A percentile compares a stretch with the other conserved stretches of the same genome.
These are phyloP conservation scores for Cladochytrium replicatum DNA, from an alignment of 192 early-diverging fungal genomes.

Conservation along the genomic window DNA sequence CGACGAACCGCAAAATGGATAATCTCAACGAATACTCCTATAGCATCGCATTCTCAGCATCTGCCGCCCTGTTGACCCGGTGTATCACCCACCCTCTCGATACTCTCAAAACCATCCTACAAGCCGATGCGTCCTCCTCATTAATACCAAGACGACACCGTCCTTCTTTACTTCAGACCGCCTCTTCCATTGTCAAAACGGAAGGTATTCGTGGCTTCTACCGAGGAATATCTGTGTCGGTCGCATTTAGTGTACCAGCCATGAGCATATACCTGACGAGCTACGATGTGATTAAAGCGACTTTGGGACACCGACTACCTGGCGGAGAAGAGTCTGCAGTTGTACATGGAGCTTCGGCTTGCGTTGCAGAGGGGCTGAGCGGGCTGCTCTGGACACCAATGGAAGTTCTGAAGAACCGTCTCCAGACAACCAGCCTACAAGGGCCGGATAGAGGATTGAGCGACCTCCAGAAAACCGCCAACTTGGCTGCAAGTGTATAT, in stretches of 20 bases:
- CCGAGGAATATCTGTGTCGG: conserved; percentile 55
- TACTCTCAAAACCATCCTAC: conserved; percentile 66
- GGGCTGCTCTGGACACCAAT: conserved; percentile 76
- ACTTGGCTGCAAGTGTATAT: conserved; percentile 40
- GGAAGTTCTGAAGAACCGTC: conserved; percentile 69
- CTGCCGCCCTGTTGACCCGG: conserved; percentile 51
- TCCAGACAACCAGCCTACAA: conserved; percentile 48
- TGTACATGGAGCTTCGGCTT: conserved; percentile 50
- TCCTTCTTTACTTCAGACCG: conserved; percentile 2
- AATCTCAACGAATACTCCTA: conserved; percentile 12
- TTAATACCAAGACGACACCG: conserved; percentile 3
- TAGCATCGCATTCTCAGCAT: conserved; percentile 22
- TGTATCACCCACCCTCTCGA: conserved; percentile 65
- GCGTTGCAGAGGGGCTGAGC: conserved; percentile 50
- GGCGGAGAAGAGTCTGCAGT: conserved; percentile 25
- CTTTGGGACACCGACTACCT: conserved; percentile 8
- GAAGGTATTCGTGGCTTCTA: conserved; percentile 37
- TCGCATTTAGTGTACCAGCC: conserved; percentile 62
- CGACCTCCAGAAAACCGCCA: conserved; percentile 7
- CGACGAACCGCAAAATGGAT: no score
- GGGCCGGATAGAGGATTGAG: not conserved
- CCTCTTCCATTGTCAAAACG: conserved; percentile 6
- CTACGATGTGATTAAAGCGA: conserved; percentile 55
- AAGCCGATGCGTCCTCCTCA: conserved; percentile 16
- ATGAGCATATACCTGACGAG: conserved; percentile 56